A percentile compares a stretch with the other conserved stretches of the same genome.
These are phyloP conservation scores for Globisporangium orthogonon DNA, from an alignment of 352 stramenopile genomes.

Conservation along the genomic window DNA sequence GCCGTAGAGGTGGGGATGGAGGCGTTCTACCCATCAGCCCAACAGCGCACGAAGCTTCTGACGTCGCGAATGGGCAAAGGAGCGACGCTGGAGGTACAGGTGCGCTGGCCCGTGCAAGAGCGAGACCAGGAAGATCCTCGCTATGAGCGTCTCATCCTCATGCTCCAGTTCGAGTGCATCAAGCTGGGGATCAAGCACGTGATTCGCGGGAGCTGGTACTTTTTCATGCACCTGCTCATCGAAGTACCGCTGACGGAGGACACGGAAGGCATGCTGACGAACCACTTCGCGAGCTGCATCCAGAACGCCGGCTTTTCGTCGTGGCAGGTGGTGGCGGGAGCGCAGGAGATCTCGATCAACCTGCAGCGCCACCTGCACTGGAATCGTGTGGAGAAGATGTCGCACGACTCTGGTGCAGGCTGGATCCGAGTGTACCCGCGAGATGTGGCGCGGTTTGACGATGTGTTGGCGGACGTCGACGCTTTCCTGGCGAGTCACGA, in stretches of 20 bases:
- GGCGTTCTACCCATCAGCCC: slow-evolving; percentile 79
- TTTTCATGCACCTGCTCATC: slow-evolving; percentile 83
- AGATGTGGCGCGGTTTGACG: slow-evolving; percentile 67
- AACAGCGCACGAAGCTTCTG: slow-evolving; percentile 76
- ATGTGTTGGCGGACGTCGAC: slow-evolving; percentile 73
- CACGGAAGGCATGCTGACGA: slow-evolving; percentile 53
- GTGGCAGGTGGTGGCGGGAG: slow-evolving; percentile 80
- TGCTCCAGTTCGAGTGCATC: slow-evolving; percentile 85
- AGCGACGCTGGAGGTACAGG: slow-evolving; percentile 78
- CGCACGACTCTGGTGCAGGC: slow-evolving; percentile 70
- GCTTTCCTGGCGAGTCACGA: slow-evolving; percentile 56
- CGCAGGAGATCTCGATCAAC: slow-evolving; percentile 85
- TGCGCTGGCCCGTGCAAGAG: slow-evolving; percentile 84
- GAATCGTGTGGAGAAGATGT: slow-evolving; percentile 87
- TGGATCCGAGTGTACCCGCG: slow-evolving; percentile 86
- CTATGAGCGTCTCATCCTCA: slow-evolving; percentile 82
- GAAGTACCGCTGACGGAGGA: slow-evolving; percentile 41
- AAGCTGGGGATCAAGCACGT: slow-evolving; percentile 57
- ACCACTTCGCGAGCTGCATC: slow-evolving; percentile 75
- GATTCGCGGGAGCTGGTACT: slow-evolving; percentile 73
- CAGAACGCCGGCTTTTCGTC: slow-evolving; percentile 75
- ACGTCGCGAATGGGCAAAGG: slow-evolving; percentile 80
- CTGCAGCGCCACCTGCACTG: slow-evolving; percentile 83
- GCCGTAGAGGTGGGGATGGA: slow-evolving; percentile 84
- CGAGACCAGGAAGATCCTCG: slow-evolving; percentile 83